These are phyloP conservation scores for Linnemannia exigua DNA, from an alignment of 192 early-diverging fungal species.

Conservation along the genomic window DNA sequence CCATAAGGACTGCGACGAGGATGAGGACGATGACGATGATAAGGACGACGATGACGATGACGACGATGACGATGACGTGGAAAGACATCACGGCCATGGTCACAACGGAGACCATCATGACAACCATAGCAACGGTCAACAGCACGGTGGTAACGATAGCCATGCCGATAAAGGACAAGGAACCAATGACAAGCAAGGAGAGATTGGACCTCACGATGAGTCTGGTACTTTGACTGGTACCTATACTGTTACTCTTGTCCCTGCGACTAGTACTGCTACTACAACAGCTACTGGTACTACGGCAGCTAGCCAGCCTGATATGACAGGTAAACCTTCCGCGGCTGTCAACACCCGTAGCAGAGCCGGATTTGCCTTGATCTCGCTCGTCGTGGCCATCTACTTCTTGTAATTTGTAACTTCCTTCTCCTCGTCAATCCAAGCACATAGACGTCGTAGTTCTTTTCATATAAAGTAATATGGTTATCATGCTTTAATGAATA, in stretches of 20 bases:
- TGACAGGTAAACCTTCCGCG: neutral
- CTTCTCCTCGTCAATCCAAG: neutral
- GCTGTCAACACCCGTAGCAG: neutral
- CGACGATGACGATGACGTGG: constrained; percentile 1
- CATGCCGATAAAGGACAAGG: neutral
- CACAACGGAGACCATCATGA: neutral
- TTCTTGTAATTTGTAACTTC: neutral
- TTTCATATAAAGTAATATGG: neutral
- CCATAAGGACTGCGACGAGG: neutral
- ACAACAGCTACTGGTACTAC: neutral
- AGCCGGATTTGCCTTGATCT: neutral
- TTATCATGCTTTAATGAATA: constrained; percentile 8
- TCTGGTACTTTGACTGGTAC: neutral
- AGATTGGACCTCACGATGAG: neutral
- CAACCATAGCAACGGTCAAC: neutral
- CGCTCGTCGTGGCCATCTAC: neutral
- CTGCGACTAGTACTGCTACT: neutral
- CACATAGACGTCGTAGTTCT: no score
- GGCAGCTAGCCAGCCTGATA: neutral
- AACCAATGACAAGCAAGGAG: neutral
- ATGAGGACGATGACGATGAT: neutral
- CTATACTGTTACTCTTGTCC: neutral
- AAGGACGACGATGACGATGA: constrained; percentile 15
- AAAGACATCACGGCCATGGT: neutral
- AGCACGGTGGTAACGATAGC: neutral